These are phyloP conservation scores for Tuber umbilicatum DNA, from an alignment of 495 filamentous ascomycete species.

Conservation along the genomic window DNA sequence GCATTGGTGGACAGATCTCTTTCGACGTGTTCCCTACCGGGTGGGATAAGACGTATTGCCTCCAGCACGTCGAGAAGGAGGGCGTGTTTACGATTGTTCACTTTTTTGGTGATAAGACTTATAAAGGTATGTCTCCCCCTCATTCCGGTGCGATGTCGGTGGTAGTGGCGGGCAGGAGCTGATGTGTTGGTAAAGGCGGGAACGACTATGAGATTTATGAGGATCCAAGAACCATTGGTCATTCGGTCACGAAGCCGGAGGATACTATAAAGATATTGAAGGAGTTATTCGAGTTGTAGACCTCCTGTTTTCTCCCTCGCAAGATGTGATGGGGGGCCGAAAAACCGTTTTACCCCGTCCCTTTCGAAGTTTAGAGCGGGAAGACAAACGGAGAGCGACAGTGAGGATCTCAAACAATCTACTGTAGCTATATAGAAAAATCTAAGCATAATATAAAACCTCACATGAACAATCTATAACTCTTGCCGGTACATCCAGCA, in stretches of 20 bases:
- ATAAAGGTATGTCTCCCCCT: conserved; percentile 46
- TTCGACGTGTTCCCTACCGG: conserved; percentile 96
- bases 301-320: background rate
- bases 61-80: conserved; percentile 78
- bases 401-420: background rate
- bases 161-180: background rate
- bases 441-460: background rate
- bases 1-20: conserved; percentile 92
- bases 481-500: background rate
- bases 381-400: background rate
- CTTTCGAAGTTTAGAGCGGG: background rate
- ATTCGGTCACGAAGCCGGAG: conserved; percentile 70
- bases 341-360: background rate
- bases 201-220: conserved; percentile 92
- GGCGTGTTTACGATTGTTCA: conserved; percentile 81
- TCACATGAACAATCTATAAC: background rate
- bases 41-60: conserved; percentile 99
- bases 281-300: conserved; percentile 67
- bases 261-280: conserved; percentile 72
- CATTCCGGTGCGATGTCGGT: background rate
- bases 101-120: conserved; percentile 97
- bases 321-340: background rate
- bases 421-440: background rate
- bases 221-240: conserved; percentile 74
- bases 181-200: conserved; percentile 49